A percentile compares a stretch with the other conserved stretches of the same genome.
Evolutionary conservation across 2,329 filamentous ascomycete species (phyloP).

Genomic region (Amauroascus verrucosus): DNA sequence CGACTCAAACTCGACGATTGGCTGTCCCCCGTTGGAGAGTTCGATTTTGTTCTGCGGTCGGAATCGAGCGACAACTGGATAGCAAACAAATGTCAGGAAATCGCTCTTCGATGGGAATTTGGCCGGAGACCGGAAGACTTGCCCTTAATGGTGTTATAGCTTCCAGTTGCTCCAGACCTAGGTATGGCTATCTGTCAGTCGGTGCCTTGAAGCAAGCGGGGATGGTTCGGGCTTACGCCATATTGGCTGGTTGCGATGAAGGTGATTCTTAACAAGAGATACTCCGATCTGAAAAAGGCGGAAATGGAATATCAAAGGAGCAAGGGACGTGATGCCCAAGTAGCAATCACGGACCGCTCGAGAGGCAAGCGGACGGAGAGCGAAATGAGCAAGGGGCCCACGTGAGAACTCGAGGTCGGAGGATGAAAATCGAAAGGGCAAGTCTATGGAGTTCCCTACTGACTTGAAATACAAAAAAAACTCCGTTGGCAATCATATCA

Average conservation of each 20-base stretch:
- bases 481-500: too few species aligned
- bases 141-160: conserved; percentile 46
- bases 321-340: background rate
- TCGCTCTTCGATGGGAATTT: background rate
- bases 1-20: conserved; percentile 79
- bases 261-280: background rate
- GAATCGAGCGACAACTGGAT: conserved; percentile 84
- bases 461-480: background rate
- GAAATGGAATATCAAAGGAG: background rate
- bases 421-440: background rate
- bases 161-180: conserved; percentile 25
- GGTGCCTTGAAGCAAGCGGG: conserved; percentile 1
- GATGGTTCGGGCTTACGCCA: conserved; percentile 36
- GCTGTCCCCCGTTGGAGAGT: conserved; percentile 77
- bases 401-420: conserved; percentile 10
- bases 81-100: background rate
- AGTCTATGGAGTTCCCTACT: too few species aligned
- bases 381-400: conserved; percentile 12
- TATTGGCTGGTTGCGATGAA: conserved; percentile 18
- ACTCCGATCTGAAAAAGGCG: background rate
- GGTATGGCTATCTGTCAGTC: conserved; percentile 17
- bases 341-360: background rate
- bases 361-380: background rate
- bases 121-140: conserved; percentile 12
- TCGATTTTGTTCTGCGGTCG: conserved; percentile 94